These are phyloP conservation scores for Ilex aquifolium DNA, from an alignment of 257 asterid species.

Conservation along the genomic window DNA sequence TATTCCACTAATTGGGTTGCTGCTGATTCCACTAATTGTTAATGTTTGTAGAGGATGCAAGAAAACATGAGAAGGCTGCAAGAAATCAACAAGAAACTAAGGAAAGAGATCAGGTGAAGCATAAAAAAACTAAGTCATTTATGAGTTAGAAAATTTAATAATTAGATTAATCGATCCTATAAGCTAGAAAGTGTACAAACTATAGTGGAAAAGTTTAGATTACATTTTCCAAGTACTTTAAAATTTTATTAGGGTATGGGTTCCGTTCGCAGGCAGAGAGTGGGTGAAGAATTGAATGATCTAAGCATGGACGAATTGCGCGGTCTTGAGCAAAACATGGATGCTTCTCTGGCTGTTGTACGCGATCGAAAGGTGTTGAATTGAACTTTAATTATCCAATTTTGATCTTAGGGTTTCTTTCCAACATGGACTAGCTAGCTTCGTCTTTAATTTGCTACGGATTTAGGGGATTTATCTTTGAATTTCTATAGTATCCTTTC, in stretches of 20 bases:
- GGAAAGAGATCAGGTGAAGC: slow-evolving; percentile 38
- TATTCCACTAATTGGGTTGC: no score
- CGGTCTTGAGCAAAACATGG: slow-evolving; percentile 21
- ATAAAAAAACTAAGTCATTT: not conserved
- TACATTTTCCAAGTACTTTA: no score
- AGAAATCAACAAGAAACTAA: slow-evolving; percentile 33
- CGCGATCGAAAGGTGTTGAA: slow-evolving; percentile 27
- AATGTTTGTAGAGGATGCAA: slow-evolving; percentile 41
- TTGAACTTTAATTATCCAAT: not conserved
- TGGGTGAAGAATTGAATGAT: slow-evolving; percentile 35
- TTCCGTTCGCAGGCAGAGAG: slow-evolving; percentile 21
- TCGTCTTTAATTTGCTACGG: no score
- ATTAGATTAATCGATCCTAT: no score
- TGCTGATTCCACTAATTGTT: not conserved
- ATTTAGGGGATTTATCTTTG: no score
- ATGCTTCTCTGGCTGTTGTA: slow-evolving; percentile 19
- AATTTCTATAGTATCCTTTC: no score
- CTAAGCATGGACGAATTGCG: slow-evolving; percentile 28
- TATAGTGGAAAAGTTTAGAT: no score
- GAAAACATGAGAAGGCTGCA: slow-evolving; percentile 36
- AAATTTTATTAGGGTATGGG: no score
- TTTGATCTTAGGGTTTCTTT: not conserved
- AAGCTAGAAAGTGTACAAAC: no score
- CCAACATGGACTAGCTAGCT: no score
- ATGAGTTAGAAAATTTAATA: no score